Percentiles rank a stretch among this genome's conserved stretches.
Conservation (phyloP, 2,329 filamentous ascomycete species). For the Ceratocystis destructans region DNA sequence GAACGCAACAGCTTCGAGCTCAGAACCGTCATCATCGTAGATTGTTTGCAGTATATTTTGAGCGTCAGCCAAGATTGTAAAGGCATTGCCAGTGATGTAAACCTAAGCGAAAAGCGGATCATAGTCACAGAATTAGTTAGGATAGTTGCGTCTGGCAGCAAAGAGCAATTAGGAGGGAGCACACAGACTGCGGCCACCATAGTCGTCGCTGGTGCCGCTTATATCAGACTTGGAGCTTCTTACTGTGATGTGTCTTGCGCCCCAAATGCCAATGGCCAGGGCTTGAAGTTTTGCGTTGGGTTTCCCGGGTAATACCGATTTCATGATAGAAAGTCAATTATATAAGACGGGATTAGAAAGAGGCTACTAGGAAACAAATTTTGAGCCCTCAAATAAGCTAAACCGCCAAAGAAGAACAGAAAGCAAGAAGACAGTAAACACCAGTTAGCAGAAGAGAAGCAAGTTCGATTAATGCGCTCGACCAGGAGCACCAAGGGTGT, state of each 20-base stretch:
- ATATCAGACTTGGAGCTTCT: constrained; percentile 24
- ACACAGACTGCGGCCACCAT: background rate
- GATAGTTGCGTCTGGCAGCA: background rate
- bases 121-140: background rate
- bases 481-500: background rate
- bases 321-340: constrained; percentile 41
- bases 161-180: background rate
- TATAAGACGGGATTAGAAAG: background rate
- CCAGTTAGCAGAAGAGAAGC: background rate
- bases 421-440: background rate
- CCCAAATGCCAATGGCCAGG: constrained; percentile 60
- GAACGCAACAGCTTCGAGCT: constrained; percentile 61
- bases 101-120: constrained; percentile 36
- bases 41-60: constrained; percentile 74
- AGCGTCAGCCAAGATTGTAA: constrained; percentile 67
- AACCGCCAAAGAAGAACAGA: background rate
- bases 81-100: constrained; percentile 79
- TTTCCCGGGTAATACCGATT: constrained; percentile 65
- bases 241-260: constrained; percentile 58
- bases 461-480: background rate
- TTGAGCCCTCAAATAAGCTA: background rate
- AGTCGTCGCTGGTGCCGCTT: background rate
- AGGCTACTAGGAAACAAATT: background rate
- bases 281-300: constrained; percentile 66
- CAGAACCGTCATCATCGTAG: constrained; percentile 62